phyloP scores from a whole-genome alignment of 2,329 filamentous ascomycete species.

The Pseudogymnoascus sp. region DNA sequence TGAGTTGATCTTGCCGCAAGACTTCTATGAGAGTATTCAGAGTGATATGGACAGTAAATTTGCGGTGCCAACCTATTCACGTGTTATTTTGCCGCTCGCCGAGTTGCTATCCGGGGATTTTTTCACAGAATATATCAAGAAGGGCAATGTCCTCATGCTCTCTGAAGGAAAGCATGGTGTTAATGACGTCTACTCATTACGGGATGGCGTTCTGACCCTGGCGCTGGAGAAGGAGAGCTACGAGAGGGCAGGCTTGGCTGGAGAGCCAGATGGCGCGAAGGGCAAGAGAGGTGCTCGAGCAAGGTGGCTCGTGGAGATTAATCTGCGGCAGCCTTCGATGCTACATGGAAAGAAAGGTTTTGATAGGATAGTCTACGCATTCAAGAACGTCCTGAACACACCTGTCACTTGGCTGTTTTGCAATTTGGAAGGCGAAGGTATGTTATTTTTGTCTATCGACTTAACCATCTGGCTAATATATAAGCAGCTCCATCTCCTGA shows the following conservation, averaged over 20 bases:
- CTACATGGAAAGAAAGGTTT: conserved; percentile 76
- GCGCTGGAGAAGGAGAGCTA: conserved; percentile 75
- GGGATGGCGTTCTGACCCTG: conserved; percentile 63
- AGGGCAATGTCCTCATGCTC: conserved; percentile 65
- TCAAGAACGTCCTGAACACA: conserved; percentile 63
- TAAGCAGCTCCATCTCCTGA: conserved; percentile 41
- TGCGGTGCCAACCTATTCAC: conserved; percentile 47
- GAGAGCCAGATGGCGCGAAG: conserved; percentile 55
- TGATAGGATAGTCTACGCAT: conserved; percentile 68
- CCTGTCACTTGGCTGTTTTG: conserved; percentile 72
- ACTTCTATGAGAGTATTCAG: conserved; percentile 47
- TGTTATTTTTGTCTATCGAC: conserved; percentile 15
- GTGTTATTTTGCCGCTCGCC: conserved; percentile 63
- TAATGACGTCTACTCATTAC: conserved; percentile 65
- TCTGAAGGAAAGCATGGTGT: conserved; percentile 66
- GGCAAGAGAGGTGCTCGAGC: conserved; percentile 54
- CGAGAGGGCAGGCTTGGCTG: conserved; percentile 73
- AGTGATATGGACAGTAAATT: conserved; percentile 41
- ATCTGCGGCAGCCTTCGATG: conserved; percentile 70
- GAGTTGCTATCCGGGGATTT: conserved; percentile 68
- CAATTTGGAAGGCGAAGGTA: conserved; percentile 47
- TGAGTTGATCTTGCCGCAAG: conserved; percentile 65
- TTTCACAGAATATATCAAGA: conserved; percentile 78
- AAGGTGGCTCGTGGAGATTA: conserved; percentile 71
- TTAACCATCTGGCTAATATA: conserved; percentile 8